A percentile compares a stretch with the other conserved stretches of the same genome.
Conservation (phyloP, 202 grass and related monocot genomes). For the Panicum hallii region DNA sequence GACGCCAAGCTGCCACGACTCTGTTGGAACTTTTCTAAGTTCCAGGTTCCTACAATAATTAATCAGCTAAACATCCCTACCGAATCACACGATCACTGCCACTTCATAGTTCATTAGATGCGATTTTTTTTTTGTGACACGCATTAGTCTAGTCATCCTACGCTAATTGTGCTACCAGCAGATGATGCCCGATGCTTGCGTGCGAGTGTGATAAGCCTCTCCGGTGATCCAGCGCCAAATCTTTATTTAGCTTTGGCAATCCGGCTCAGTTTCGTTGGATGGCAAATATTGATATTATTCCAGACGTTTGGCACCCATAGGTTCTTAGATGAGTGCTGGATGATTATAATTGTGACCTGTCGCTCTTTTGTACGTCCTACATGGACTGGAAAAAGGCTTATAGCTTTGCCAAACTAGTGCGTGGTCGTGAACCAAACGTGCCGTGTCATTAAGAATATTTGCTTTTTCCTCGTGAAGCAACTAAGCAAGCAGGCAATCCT, state of each 20-base stretch:
- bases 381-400: neutral
- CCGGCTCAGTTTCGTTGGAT: neutral
- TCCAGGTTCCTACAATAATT: neutral
- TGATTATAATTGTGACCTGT: neutral
- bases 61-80: neutral
- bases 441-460: too few relatives aligned
- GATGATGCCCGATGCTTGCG: neutral
- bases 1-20: neutral
- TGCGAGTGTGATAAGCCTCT: neutral
- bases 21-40: neutral
- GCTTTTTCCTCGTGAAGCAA: neutral
- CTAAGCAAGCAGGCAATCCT: neutral
- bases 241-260: neutral
- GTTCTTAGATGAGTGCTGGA: neutral
- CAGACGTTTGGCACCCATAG: neutral
- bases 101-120: neutral
- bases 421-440: neutral
- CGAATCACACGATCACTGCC: neutral
- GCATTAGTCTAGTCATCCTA: neutral
- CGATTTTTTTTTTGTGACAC: neutral
- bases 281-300: neutral
- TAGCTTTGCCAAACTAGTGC: conserved; percentile 6
- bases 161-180: neutral
- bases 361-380: neutral
- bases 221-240: neutral